Percentiles rank a stretch among this genome's conserved stretches.
Evolutionary conservation across 352 stramenopile genomes (phyloP).

Genomic region (Globisporangium camurandrum): DNA sequence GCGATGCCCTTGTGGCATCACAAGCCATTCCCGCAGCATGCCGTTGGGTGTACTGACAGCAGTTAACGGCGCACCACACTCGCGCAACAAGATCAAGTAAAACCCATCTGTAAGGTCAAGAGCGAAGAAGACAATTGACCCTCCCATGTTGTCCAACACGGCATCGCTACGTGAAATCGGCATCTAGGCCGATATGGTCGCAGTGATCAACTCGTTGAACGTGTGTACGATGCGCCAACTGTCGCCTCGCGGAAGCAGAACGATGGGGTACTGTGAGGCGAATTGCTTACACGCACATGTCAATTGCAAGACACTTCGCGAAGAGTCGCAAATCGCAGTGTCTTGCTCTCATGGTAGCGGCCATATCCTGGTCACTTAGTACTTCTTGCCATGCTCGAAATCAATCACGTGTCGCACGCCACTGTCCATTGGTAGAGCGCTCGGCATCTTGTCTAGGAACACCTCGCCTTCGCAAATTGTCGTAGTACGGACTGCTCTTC

Average conservation of each 20-base stretch:
- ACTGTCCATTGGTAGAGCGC: not conserved
- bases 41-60: conserved; percentile 18
- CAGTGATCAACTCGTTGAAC: conserved; percentile 19
- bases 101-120: conserved; percentile 6
- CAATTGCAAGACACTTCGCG: not conserved
- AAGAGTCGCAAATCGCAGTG: not conserved
- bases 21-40: conserved; percentile 25
- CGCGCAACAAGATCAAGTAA: not conserved
- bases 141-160: no score
- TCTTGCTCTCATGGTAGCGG: not conserved
- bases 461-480: not conserved
- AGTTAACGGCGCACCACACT: conserved; percentile 16
- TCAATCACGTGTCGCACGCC: not conserved
- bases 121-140: no score
- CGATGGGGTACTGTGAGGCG: no score
- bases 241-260: not conserved
- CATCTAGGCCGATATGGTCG: conserved; percentile 19
- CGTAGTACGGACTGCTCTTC: not conserved
- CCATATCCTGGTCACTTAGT: not conserved
- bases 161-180: conserved; percentile 21
- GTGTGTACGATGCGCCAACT: conserved; percentile 12
- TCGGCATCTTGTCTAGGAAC: not conserved
- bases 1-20: conserved; percentile 11
- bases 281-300: not conserved
- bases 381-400: not conserved